phyloP scores from a whole-genome alignment of 768 basidiomycete species.

The Serpula lacrymans region DNA sequence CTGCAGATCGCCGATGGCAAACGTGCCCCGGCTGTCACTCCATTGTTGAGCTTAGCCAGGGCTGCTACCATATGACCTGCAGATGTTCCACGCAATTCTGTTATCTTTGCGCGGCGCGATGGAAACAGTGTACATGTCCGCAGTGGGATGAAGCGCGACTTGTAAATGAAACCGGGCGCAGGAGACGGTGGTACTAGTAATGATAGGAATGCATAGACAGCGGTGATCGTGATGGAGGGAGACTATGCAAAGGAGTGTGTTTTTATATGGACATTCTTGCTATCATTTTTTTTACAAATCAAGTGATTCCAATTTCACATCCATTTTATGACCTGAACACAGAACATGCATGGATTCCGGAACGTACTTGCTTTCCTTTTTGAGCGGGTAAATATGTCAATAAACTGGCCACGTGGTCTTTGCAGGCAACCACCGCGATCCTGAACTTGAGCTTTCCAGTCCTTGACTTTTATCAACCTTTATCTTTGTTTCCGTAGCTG shows the following conservation, averaged over 20 bases:
- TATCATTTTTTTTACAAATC: no score
- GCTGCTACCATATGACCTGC: slow-evolving; percentile 62
- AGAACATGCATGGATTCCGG: background rate
- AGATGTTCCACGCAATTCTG: slow-evolving; percentile 34
- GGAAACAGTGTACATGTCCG: slow-evolving; percentile 9
- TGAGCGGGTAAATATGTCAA: background rate
- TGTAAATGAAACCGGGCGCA: no score
- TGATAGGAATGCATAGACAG: no score
- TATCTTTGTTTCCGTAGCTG: background rate
- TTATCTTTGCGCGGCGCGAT: slow-evolving; percentile 16
- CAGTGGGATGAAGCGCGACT: no score
- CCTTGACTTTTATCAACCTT: background rate
- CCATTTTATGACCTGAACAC: background rate
- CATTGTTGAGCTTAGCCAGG: slow-evolving; percentile 50
- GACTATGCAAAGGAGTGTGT: no score
- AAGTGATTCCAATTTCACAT: no score
- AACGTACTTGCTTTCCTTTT: background rate
- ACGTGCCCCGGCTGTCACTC: slow-evolving; percentile 56
- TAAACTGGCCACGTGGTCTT: background rate
- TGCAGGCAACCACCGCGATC: background rate
- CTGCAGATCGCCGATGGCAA: slow-evolving; percentile 48
- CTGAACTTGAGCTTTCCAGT: background rate
- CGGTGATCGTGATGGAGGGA: no score
- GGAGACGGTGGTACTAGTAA: no score
- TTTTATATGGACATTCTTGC: no score